Conservation (phyloP, 495 filamentous ascomycete species). For the Friedmanniomyces endolithicus region DNA sequence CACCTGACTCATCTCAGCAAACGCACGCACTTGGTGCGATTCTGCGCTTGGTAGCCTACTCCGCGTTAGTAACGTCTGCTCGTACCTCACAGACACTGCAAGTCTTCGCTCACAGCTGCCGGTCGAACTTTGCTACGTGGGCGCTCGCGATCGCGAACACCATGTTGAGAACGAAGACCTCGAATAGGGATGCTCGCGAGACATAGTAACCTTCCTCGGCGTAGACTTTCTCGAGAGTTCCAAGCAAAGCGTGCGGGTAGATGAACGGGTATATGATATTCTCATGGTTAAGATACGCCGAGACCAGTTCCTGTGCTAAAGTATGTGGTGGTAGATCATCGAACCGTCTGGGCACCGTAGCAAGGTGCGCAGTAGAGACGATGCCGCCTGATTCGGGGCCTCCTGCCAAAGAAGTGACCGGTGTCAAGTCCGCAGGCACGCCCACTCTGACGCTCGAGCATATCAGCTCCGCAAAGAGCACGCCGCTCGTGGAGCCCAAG, state of each 20-base stretch:
- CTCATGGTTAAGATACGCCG: slow-evolving; percentile 7
- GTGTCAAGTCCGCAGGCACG: background rate
- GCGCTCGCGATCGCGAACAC: slow-evolving; percentile 9
- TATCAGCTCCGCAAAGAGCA: slow-evolving; percentile 10
- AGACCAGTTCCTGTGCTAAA: background rate
- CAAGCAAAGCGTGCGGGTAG: background rate
- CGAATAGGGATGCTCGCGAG: background rate
- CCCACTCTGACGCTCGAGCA: background rate
- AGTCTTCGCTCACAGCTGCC: slow-evolving; percentile 5
- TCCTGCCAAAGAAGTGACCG: background rate
- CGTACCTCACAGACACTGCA: no score
- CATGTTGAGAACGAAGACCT: slow-evolving; percentile 15
- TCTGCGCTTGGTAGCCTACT: background rate
- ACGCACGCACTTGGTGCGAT: slow-evolving; percentile 1
- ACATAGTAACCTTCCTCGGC: slow-evolving; percentile 4
- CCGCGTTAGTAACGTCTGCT: no score
- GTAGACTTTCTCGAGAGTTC: slow-evolving; percentile 1
- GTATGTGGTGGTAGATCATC: slow-evolving; percentile 7
- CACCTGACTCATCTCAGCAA: slow-evolving; percentile 2
- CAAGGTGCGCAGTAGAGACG: background rate
- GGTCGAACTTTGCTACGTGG: slow-evolving; percentile 2
- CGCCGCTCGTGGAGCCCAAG: slow-evolving; percentile 11
- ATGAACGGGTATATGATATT: slow-evolving; percentile 9
- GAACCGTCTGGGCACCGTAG: background rate
- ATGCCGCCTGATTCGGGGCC: background rate